phyloP scores from a whole-genome alignment of 2,329 filamentous ascomycete species.

The Xylariaceae sp. region DNA sequence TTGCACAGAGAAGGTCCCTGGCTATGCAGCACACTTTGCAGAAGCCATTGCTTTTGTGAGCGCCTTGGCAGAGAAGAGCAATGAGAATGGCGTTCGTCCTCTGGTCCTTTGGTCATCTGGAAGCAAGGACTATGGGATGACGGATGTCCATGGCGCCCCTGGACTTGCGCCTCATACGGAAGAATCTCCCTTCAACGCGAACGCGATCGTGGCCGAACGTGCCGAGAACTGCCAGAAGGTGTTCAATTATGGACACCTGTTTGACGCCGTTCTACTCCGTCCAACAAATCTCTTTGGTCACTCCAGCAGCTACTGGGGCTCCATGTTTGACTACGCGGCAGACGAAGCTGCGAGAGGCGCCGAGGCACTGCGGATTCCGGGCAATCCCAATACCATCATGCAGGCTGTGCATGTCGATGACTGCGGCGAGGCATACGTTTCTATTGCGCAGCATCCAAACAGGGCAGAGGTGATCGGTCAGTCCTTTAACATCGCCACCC shows the following conservation, averaged over 20 bases:
- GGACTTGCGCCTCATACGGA: slow-evolving; percentile 40
- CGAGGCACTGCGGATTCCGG: slow-evolving; percentile 30
- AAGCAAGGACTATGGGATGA: slow-evolving; percentile 13
- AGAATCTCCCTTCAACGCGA: slow-evolving; percentile 34
- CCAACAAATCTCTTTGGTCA: slow-evolving; percentile 45
- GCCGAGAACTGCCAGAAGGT: slow-evolving; percentile 24
- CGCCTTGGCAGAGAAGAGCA: background rate
- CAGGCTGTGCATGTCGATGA: slow-evolving; percentile 47
- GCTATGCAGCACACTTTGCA: slow-evolving; percentile 34
- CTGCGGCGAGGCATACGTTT: slow-evolving; percentile 44
- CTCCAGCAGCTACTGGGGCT: slow-evolving; percentile 41
- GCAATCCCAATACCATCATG: slow-evolving; percentile 36
- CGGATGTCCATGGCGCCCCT: slow-evolving; percentile 30
- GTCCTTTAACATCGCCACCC: slow-evolving; percentile 43
- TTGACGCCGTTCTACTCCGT: slow-evolving; percentile 41
- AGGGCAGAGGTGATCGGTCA: slow-evolving; percentile 34
- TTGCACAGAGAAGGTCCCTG: slow-evolving; percentile 38
- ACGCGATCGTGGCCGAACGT: slow-evolving; percentile 20
- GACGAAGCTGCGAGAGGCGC: slow-evolving; percentile 7
- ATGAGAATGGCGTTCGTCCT: background rate
- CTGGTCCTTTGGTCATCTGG: background rate
- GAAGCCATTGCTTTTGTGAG: background rate
- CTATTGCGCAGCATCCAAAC: slow-evolving; percentile 36
- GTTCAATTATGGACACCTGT: slow-evolving; percentile 36
- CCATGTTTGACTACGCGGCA: slow-evolving; percentile 32